Evolutionary conservation across 371 early-diverging fungal genomes (phyloP), one percentile per base, ranked within the genome.

Genomic region (Zopfochytrium polystomum): DNA sequence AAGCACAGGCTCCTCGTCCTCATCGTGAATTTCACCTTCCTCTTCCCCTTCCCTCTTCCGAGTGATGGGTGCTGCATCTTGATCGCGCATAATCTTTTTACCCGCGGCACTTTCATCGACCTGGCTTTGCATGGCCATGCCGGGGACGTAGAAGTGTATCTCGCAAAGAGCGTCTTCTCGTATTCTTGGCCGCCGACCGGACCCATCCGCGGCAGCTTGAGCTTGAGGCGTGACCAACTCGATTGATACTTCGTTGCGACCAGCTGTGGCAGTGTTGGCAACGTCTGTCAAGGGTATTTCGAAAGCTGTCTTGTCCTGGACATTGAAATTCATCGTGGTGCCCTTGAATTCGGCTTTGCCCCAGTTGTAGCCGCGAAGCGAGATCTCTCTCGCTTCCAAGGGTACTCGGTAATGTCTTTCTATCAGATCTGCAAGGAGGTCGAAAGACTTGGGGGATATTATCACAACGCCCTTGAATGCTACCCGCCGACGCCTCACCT

Each of bases 321-420:
- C 90, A 54, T 80, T 87, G 73, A 96, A 96, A 6, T 84, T 73
- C 60, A 96, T 74, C 48, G 85, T 78, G 25, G 83, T 80, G 25
- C 89, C 90, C 82, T 63, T 61, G 48, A 77, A 74, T 43, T 76
- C 77, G 26, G 56, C 58, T 30, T 64, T 35, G 27, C 95, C 98
- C 96, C 98, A 96, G 80, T 96, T 96, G 89, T 91, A 93, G 32
- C 98, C 98, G 53, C 87, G 88, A 7, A 94, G 74, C 55, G 91
- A 89, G 45, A 89, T 66, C 55, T 98, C 96, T 58, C 85, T 88
- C 11, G 75, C 63, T 66, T 98, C 97, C 29, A 96, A 63, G 2
- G 76, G 73, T 23, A 90, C 59, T 46, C 85, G 82, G 76, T 90
- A 94, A 63, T 80, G 77, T 18, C 71, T 58, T 62, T 85, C 86